Percentiles rank a stretch among this genome's conserved stretches.
These are phyloP conservation scores for Neophaeococcomyces mojaviensis DNA, from an alignment of 2,329 filamentous ascomycete species.

Conservation along the genomic window DNA sequence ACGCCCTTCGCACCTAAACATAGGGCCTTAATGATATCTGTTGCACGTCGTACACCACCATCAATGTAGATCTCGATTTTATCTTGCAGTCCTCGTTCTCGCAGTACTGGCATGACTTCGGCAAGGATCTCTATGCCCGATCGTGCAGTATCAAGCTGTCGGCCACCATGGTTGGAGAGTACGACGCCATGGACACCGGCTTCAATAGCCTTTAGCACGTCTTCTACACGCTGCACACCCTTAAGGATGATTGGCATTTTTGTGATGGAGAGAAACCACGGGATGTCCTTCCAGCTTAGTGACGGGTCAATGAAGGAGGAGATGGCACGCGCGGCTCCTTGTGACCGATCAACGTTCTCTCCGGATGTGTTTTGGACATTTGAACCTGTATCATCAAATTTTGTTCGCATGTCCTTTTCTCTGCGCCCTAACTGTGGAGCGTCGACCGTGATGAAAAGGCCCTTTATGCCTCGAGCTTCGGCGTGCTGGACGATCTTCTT, in stretches of 20 bases:
- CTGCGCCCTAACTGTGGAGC: constrained; percentile 88
- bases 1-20: constrained; percentile 88
- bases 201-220: constrained; percentile 81
- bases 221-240: constrained; percentile 91
- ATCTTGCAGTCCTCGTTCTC: constrained; percentile 63
- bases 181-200: constrained; percentile 81
- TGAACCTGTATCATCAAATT: constrained; percentile 76
- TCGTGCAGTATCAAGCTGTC: constrained; percentile 85
- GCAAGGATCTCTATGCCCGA: constrained; percentile 85
- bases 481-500: constrained; percentile 85
- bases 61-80: constrained; percentile 85
- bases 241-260: constrained; percentile 94
- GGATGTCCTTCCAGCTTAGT: constrained; percentile 88
- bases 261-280: constrained; percentile 87
- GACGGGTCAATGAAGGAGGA: constrained; percentile 92
- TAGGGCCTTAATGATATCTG: constrained; percentile 90
- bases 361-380: constrained; percentile 66
- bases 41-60: constrained; percentile 80
- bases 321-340: constrained; percentile 91
- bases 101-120: constrained; percentile 83
- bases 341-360: constrained; percentile 69
- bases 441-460: constrained; percentile 96
- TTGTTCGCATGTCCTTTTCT: constrained; percentile 96
- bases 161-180: constrained; percentile 89
- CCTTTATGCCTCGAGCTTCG: constrained; percentile 84